Evolutionary conservation across 2,329 filamentous ascomycete genomes (phyloP), one percentile per base, ranked within the genome.

Genomic region (Ceratocystis harringtonii): DNA sequence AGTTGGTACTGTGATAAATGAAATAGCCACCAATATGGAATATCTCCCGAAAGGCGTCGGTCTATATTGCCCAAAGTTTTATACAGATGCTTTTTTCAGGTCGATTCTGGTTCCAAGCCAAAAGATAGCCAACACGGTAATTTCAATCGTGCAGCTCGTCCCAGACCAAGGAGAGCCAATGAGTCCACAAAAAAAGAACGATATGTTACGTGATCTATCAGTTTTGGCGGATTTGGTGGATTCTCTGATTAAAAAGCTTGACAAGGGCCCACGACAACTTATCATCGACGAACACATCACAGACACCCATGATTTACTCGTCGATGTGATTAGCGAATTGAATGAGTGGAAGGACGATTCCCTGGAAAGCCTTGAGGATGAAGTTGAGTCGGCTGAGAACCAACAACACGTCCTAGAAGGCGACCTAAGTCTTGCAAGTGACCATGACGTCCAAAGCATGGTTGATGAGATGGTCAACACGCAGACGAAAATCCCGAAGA

Each of bases 11-110:
- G 84, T 95, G 15, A 77, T 96, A 3, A 80, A 83, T 43, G 85
- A 91, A 66, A 79, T 95, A n/a, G 80, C 86, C 25, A 80, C 83
- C 12, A 85, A 84, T 0, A 84, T 89, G n/a, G 79, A 95, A 0
- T 88, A 84, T 2, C 78, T 95, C 28, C 84, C 89, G 58, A 85
- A 86, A 0, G 86, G 87, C 0, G 83, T 85, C 1, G 80, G 91
- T 68, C 76, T 86, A 43, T 87, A 88, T 73, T 78, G 80, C 5
- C 76, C 84, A 4, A 75, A 79, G 1, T 76, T 76, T 19, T 90
- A 89, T 74, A 89, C 88, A 0, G 74, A 75, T 55, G 57, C 64
- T 17, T 48, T 65, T 4, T 19, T 19, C 10, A 58, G 28, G 12
- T 41, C 36, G 3, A 10, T 41, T 41, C 36, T 41, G 12, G 10